Evolutionary conservation across 495 filamentous ascomycete genomes (phyloP), one percentile per base, ranked within the genome.

Genomic region (Pseudotulostoma volvatum): DNA sequence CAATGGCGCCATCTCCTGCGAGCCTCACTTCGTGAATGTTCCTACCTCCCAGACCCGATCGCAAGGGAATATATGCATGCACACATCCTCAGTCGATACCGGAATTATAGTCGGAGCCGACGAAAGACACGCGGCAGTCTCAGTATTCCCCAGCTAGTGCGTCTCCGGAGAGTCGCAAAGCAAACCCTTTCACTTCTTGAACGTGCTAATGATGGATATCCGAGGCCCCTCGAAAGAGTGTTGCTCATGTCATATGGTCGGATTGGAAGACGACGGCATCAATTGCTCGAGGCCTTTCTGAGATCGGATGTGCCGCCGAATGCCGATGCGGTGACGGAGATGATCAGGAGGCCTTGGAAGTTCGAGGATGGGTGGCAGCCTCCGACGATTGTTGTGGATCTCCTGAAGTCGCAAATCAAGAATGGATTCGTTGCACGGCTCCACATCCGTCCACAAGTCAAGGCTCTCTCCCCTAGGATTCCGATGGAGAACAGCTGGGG

Each of bases 1-100:
- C 39, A 67, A 68, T 45, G 61, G 73, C 61, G 72, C 19, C 74
- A 80, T 51, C 59, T 90, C 20, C 74, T 80, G 45, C 77, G 90
- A 21, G 73, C 77, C 25, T 67, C 92, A 4, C 76, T 95, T 34
- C 83, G 88, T 44, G 79, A 94, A 64, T 71, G 75, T 17, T 75
- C 79, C 41, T 93, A 93, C 52, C 75, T 97, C 17, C 85, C 85
- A 9, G 81, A 86, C 52, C 59, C 74, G 2, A 50, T 71, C 36
- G 79, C 80, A 18, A 75, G 77, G 31, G 47, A 49, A 16, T 79
- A 72, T 51, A 57, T 81, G 46, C 62, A 64, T 43, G 44, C 63
- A 13, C 61, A 77, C 44, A 65, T 85, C 42, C 45, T 73, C 31
- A 16, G 47, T 14, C 71, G 78, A 35, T 95, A 70, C 47, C 66